Evolutionary conservation across 2,329 filamentous ascomycete genomes (phyloP), one percentile per base, ranked within the genome.

Genomic region (Chaetomiaceae sp.): DNA sequence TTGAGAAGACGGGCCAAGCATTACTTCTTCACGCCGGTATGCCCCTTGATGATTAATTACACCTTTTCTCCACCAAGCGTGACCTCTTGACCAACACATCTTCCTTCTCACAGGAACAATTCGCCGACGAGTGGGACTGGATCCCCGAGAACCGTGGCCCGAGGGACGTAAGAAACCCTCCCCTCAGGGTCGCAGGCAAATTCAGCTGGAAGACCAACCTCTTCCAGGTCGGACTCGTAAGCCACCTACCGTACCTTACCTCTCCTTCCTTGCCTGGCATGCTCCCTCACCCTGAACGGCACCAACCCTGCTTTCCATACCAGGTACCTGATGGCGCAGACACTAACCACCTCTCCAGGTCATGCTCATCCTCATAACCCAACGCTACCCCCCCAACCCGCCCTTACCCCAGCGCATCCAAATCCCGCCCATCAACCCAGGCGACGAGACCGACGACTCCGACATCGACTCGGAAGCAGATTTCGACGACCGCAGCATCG

Each of bases 161-260:
- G 4, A 12, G 34, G 22, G n/a, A 14, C 9, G 29, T 36, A n/a
- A 6, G n/a, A n/a, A n/a, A n/a, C 9, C 15, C 33, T 15, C 31
- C 11, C 14, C 19, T 31, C 23, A 22, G 11, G 9, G 36, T 52
- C 1, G 53, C 53, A 6, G 53, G 53, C 2, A 40, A 47, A 8
- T 52, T 29, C 17, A 37, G 33, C 27, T 55, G 47, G 47, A 42
- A 20, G n/a, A 51, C 22, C n/a, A 55, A 55, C 34, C 48, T 55
- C 22, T 55, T 46, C 42, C 47, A 52, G 19, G 22, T 55, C 6
- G 53, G 47, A 6, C 27, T 52, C 2, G 49, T 55, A 37, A 51
- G 50, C 22, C 6, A 22, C 40, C 11, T n/a, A 15, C 9, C 3
- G 19, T 14, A 19, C 20, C 12, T 20, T 14, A 34, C n/a, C n/a